Conservation (phyloP, 768 basidiomycete species). For the Serendipita vermifera region DNA sequence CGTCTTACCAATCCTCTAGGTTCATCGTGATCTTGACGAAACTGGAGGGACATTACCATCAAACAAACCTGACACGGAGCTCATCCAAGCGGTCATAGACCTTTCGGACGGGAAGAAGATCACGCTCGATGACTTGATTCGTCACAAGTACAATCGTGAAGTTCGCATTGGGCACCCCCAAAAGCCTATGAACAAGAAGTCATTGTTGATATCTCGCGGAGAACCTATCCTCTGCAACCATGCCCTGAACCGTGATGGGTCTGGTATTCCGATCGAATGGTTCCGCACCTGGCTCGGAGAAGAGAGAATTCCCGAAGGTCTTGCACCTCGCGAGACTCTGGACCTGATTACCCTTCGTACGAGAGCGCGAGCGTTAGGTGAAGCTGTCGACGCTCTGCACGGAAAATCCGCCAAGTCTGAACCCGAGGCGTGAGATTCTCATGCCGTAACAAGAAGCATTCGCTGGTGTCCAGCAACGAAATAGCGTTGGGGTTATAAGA, state of each 20-base stretch:
- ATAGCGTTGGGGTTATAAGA: too few species aligned
- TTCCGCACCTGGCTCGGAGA: not conserved
- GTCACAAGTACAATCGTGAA: not conserved
- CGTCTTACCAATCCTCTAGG: not conserved
- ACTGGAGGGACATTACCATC: not conserved
- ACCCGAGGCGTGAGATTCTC: too few species aligned
- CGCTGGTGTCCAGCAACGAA: too few species aligned
- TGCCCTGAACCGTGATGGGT: not conserved
- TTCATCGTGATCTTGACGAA: conserved; percentile 1
- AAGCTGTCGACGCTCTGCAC: too few species aligned
- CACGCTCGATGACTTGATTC: not conserved
- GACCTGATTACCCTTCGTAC: too few species aligned
- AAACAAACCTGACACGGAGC: not conserved
- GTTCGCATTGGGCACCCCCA: not conserved
- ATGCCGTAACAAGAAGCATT: too few species aligned
- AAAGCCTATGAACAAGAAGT: not conserved
- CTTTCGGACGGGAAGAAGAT: not conserved
- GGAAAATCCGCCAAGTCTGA: too few species aligned
- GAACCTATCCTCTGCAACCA: not conserved
- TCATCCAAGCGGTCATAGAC: not conserved
- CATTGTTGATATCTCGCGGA: not conserved
- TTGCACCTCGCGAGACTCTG: too few species aligned
- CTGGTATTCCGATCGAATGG: conserved; percentile 2
- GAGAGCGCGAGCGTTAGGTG: too few species aligned
- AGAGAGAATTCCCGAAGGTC: not conserved